A percentile compares a stretch with the other conserved stretches of the same genome.
These are phyloP conservation scores for Cyclospora cayetanensis DNA, from an alignment of 169 alveolate genomes.

Conservation along the genomic window DNA sequence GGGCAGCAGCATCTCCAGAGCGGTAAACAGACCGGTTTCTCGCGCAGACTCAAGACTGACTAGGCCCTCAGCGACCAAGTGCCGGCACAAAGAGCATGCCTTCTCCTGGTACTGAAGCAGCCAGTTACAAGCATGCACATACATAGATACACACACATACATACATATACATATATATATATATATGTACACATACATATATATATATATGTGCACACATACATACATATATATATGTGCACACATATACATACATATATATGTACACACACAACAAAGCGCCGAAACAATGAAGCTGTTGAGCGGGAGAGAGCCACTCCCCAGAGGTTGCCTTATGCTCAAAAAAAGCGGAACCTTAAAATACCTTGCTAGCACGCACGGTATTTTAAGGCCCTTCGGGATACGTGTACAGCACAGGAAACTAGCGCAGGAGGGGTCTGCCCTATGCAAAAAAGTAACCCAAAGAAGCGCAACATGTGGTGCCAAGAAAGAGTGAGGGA, in stretches of 20 bases:
- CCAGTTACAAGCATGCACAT: background rate
- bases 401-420: no score
- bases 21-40: background rate
- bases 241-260: background rate
- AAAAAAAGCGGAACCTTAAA: background rate
- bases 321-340: background rate
- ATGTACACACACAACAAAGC: background rate
- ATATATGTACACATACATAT: no score
- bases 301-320: background rate
- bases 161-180: no score
- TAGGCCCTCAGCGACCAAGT: slow-evolving; percentile 36
- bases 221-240: background rate
- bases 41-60: background rate
- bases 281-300: background rate
- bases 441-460: no score
- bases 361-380: background rate
- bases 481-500: no score
- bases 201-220: no score
- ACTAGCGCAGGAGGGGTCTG: no score
- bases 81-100: slow-evolving; percentile 29
- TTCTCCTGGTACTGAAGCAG: slow-evolving; percentile 63
- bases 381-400: background rate
- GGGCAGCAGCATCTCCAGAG: slow-evolving; percentile 1
- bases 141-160: no score
- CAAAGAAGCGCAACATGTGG: no score